A percentile compares a stretch with the other conserved stretches of the same genome.
phyloP scores from a whole-genome alignment of 2,329 filamentous ascomycete species.

The Apiospora saccharicola region DNA sequence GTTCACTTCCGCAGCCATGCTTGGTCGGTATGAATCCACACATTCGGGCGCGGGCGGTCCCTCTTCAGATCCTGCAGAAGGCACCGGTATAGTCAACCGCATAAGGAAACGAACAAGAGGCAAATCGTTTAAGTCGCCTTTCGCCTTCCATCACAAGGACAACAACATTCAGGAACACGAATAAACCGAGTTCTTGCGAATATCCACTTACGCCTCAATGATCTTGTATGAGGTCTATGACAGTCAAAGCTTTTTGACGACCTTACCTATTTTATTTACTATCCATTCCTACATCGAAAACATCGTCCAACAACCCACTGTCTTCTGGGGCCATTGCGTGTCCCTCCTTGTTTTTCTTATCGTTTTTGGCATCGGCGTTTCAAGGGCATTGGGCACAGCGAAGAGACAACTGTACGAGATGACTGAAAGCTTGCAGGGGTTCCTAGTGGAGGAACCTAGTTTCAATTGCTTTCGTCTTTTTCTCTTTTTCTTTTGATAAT shows the following conservation, averaged over 20 bases:
- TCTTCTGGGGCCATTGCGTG: not conserved
- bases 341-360: conserved; percentile 16
- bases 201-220: conserved; percentile 5
- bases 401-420: conserved; percentile 30
- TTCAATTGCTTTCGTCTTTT: conserved; percentile 1
- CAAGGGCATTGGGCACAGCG: conserved; percentile 28
- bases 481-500: conserved; percentile 18
- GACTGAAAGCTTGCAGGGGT: conserved; percentile 27
- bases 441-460: conserved; percentile 20
- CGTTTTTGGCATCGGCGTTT: conserved; percentile 25
- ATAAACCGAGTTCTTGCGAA: conserved; percentile 25
- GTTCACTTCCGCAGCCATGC: conserved; percentile 87
- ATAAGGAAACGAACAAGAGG: conserved; percentile 44
- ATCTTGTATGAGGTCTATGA: conserved; percentile 20
- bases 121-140: conserved; percentile 45
- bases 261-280: not conserved
- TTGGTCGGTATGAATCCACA: conserved; percentile 83
- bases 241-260: conserved; percentile 16
- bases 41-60: conserved; percentile 53
- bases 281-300: conserved; percentile 3
- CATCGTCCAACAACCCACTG: not conserved
- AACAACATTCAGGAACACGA: conserved; percentile 42
- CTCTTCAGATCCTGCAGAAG: conserved; percentile 28
- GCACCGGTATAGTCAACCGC: conserved; percentile 39
- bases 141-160: conserved; percentile 39